These are phyloP conservation scores for Cyclotella baltica DNA, from an alignment of 108 stramenopile genomes.

Conservation along the genomic window DNA sequence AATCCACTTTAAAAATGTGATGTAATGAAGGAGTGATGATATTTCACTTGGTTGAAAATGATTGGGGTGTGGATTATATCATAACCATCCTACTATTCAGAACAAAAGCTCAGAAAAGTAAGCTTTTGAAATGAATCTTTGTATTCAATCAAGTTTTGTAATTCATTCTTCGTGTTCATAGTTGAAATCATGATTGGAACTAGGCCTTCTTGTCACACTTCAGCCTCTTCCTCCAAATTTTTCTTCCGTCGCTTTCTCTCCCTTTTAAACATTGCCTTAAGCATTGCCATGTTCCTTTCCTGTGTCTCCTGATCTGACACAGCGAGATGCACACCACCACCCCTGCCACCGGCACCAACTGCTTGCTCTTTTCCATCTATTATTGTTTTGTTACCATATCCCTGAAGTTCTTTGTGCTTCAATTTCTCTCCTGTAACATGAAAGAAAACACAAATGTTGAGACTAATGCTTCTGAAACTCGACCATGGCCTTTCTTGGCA, in stretches of 20 bases:
- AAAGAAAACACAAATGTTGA: constrained; percentile 1
- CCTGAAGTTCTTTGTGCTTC: constrained; percentile 53
- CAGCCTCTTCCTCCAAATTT: constrained; percentile 36
- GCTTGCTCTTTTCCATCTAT: constrained; percentile 49
- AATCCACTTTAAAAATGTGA: no score
- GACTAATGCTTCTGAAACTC: no score
- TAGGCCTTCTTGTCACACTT: background rate
- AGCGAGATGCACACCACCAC: constrained; percentile 78
- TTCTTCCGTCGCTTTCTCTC: constrained; percentile 45
- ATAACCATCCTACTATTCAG: no score
- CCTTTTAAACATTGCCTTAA: constrained; percentile 67
- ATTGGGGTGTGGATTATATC: no score
- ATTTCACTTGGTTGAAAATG: no score
- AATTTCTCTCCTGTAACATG: constrained; percentile 53
- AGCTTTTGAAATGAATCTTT: no score
- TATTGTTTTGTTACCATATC: constrained; percentile 59
- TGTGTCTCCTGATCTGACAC: constrained; percentile 64
- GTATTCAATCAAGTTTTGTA: no score
- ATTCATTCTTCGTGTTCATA: background rate
- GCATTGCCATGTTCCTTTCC: constrained; percentile 66
- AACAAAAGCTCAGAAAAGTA: no score
- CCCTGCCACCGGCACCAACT: constrained; percentile 76
- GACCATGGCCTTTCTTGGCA: background rate
- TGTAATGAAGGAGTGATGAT: no score
- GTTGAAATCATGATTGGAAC: background rate